A percentile compares a stretch with the other conserved stretches of the same genome.
These are phyloP conservation scores for Claviceps sorghi DNA, from an alignment of 2,329 filamentous ascomycete species.

Conservation along the genomic window DNA sequence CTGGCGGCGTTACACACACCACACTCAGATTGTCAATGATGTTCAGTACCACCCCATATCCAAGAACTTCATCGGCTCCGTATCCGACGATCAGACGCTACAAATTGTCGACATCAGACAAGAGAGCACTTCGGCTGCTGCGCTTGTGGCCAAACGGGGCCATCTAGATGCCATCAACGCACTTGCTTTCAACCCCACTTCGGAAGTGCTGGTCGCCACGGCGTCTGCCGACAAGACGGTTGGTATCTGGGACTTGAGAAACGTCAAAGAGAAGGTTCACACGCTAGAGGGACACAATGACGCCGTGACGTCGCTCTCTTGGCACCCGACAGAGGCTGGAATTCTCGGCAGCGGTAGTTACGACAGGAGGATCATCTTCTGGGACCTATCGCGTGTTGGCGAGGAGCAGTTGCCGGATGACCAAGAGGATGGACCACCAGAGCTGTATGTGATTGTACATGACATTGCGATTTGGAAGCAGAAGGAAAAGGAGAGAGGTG, in stretches of 20 bases:
- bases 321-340: conserved; percentile 83
- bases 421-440: conserved; percentile 83
- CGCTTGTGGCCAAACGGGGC: conserved; percentile 54
- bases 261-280: conserved; percentile 80
- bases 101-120: conserved; percentile 81
- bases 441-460: conserved; percentile 52
- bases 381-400: conserved; percentile 84
- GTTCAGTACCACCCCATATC: conserved; percentile 89
- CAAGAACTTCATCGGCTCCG: conserved; percentile 72
- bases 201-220: conserved; percentile 81
- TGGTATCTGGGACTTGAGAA: conserved; percentile 87
- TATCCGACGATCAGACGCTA: conserved; percentile 87
- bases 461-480: background rate
- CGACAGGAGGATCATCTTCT: conserved; percentile 87
- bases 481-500: no score
- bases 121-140: conserved; percentile 48
- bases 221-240: conserved; percentile 93
- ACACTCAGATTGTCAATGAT: conserved; percentile 86
- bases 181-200: conserved; percentile 83
- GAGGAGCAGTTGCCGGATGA: conserved; percentile 94
- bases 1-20: conserved; percentile 66
- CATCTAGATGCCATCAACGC: conserved; percentile 91
- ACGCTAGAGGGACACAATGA: conserved; percentile 78
- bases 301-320: conserved; percentile 79
- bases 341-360: conserved; percentile 86